These are phyloP conservation scores for Aspergillus nomiae DNA, from an alignment of 2,329 filamentous ascomycete genomes.

Conservation along the genomic window DNA sequence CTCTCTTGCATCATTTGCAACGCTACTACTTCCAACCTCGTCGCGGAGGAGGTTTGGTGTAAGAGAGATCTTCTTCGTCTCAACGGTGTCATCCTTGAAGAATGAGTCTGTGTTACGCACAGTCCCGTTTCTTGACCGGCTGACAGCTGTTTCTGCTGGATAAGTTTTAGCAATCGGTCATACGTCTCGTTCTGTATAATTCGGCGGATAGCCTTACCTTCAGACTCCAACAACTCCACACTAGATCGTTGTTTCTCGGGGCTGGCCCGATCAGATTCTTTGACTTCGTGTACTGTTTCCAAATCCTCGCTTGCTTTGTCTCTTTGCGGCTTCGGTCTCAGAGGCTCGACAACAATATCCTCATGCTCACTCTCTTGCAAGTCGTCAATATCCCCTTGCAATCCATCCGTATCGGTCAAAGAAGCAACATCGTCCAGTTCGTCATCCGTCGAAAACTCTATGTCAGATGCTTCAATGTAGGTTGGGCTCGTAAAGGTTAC, in stretches of 20 bases:
- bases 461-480: conserved; percentile 84
- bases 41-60: conserved; percentile 91
- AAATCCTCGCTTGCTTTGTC: conserved; percentile 32
- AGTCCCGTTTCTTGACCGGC: conserved; percentile 76
- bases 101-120: conserved; percentile 93
- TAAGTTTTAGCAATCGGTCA: conserved; percentile 19
- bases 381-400: conserved; percentile 39
- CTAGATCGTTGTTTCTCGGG: conserved; percentile 54
- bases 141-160: conserved; percentile 34
- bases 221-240: conserved; percentile 65
- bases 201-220: conserved; percentile 31
- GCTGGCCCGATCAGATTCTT: conserved; percentile 31
- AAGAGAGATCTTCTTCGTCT: conserved; percentile 95
- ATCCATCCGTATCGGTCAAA: conserved; percentile 51
- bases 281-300: conserved; percentile 24
- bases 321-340: conserved; percentile 45
- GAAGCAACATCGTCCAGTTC: conserved; percentile 58
- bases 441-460: conserved; percentile 81
- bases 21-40: conserved; percentile 54
- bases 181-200: background rate
- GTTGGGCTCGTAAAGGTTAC: conserved; percentile 84
- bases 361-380: conserved; percentile 35
- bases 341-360: conserved; percentile 47
- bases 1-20: conserved; percentile 41
- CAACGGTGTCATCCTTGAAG: conserved; percentile 92